phyloP scores from a whole-genome alignment of 441 rosid species.

The Corymbia calophylla region DNA sequence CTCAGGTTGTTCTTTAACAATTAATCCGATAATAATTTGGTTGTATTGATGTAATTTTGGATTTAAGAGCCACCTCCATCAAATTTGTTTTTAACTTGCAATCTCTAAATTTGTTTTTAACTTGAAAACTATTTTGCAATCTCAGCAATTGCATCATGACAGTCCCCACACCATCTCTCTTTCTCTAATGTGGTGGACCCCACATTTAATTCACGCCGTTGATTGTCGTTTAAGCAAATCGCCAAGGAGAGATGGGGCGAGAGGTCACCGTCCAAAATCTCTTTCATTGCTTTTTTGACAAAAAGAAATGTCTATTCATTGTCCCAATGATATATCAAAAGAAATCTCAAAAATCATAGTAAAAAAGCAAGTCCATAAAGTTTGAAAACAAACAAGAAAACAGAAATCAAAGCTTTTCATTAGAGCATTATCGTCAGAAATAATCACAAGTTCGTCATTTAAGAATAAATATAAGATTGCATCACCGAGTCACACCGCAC shows the following conservation, averaged over 20 bases:
- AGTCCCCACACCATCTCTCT: background rate
- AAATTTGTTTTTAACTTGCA: too few species aligned
- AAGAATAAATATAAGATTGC: too few species aligned
- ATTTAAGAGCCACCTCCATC: background rate
- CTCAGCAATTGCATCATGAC: background rate
- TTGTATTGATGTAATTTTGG: background rate
- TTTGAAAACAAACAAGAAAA: too few species aligned
- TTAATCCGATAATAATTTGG: background rate
- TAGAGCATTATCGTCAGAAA: too few species aligned
- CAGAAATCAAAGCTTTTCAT: too few species aligned
- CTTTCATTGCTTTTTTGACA: too few species aligned
- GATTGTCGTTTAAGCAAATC: background rate
- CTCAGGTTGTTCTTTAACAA: background rate
- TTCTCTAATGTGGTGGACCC: background rate
- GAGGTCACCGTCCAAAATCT: background rate
- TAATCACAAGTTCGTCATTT: too few species aligned
- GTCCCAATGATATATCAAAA: too few species aligned
- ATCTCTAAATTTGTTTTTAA: background rate
- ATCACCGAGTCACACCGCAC: too few species aligned
- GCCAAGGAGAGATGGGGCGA: background rate
- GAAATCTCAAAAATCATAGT: too few species aligned
- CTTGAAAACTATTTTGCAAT: background rate
- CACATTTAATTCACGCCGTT: background rate
- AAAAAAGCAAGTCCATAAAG: too few species aligned
- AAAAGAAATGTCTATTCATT: too few species aligned